A percentile compares a stretch with the other conserved stretches of the same genome.
phyloP scores from a whole-genome alignment of 768 basidiomycete genomes.

The Boletales sp. region DNA sequence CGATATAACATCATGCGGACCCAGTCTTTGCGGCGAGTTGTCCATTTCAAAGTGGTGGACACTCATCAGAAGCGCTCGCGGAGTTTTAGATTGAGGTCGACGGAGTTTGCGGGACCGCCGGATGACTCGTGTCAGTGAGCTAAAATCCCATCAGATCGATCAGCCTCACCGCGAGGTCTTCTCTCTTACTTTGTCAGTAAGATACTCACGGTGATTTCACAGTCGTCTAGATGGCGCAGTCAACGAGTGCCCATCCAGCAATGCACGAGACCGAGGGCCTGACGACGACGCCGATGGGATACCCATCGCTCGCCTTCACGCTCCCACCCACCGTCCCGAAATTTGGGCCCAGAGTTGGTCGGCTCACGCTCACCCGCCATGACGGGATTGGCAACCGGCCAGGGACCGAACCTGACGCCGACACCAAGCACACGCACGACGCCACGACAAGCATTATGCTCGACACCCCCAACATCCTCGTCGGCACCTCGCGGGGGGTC shows the following conservation, averaged over 20 bases:
- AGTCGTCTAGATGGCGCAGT: slow-evolving; percentile 6
- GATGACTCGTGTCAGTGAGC: too few species aligned
- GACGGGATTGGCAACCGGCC: neutral
- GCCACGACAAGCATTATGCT: slow-evolving; percentile 33
- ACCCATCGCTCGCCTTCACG: slow-evolving; percentile 19
- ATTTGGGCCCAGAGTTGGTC: slow-evolving; percentile 28
- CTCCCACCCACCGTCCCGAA: slow-evolving; percentile 5
- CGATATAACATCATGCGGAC: too few species aligned
- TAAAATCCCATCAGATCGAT: neutral
- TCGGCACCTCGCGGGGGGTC: slow-evolving; percentile 67
- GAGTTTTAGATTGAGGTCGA: slow-evolving; percentile 7
- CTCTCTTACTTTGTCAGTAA: too few species aligned
- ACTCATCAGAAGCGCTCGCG: slow-evolving; percentile 5
- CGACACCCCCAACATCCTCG: slow-evolving; percentile 58
- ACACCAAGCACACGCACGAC: neutral
- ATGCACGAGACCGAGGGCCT: neutral
- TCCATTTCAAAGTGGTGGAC: too few species aligned
- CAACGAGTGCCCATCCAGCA: too few species aligned
- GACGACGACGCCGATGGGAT: neutral
- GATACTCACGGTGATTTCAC: neutral
- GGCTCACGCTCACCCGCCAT: slow-evolving; percentile 15
- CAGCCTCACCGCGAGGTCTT: neutral
- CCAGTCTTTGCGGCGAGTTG: too few species aligned
- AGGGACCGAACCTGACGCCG: neutral
- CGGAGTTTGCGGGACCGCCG: slow-evolving; percentile 7